These are phyloP conservation scores for Aureobasidium uvarum DNA, from an alignment of 2,329 filamentous ascomycete species.

Conservation along the genomic window DNA sequence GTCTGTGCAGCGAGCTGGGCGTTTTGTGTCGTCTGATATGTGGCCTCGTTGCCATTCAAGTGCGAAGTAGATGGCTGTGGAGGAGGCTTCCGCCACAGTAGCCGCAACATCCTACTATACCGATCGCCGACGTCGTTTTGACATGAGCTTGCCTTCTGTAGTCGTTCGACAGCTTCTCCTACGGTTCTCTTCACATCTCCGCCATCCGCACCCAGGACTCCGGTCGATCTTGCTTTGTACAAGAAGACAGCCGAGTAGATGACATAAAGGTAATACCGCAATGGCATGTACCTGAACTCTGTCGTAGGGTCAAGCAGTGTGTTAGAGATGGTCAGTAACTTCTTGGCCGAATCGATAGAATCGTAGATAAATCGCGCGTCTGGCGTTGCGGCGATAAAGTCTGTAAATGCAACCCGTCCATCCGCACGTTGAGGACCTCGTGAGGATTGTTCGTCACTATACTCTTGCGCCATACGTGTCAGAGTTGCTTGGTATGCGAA, in stretches of 20 bases:
- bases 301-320: slow-evolving; percentile 59
- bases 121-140: slow-evolving; percentile 60
- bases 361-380: slow-evolving; percentile 67
- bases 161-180: slow-evolving; percentile 57
- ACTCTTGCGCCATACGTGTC: slow-evolving; percentile 39
- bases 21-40: slow-evolving; percentile 1
- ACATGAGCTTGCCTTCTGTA: slow-evolving; percentile 58
- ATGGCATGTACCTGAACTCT: slow-evolving; percentile 62
- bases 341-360: slow-evolving; percentile 63
- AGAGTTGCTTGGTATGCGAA: slow-evolving; percentile 59
- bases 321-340: slow-evolving; percentile 59
- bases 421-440: slow-evolving; percentile 15
- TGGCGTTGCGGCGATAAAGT: slow-evolving; percentile 56
- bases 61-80: slow-evolving; percentile 19
- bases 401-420: slow-evolving; percentile 48
- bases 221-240: slow-evolving; percentile 62
- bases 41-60: slow-evolving; percentile 26
- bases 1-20: slow-evolving; percentile 30
- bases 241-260: slow-evolving; percentile 65
- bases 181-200: slow-evolving; percentile 59
- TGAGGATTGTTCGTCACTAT: slow-evolving; percentile 48
- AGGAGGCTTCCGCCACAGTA: slow-evolving; percentile 55
- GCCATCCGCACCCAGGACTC: slow-evolving; percentile 56
- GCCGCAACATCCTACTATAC: slow-evolving; percentile 59
- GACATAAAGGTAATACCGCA: slow-evolving; percentile 61